Evolutionary conservation across 2,329 filamentous ascomycete genomes (phyloP), one percentile per base, ranked within the genome.

Genomic region (Colletotrichum simmondsii): DNA sequence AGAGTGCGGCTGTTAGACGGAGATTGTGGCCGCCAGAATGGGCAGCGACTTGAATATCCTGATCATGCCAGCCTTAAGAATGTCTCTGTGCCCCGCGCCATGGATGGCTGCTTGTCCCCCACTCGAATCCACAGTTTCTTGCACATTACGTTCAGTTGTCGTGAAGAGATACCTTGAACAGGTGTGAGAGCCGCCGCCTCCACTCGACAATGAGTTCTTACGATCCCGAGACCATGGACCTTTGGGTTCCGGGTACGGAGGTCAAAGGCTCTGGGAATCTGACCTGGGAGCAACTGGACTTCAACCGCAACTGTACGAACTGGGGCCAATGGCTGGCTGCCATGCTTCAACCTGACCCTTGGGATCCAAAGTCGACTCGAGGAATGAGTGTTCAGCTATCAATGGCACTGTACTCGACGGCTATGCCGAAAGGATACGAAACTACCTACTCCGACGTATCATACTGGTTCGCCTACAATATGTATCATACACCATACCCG

Each of bases 251-350:
- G 2, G 71, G 71, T 1, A 69, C 22, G 5, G 61, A 64, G 24
- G n/a, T 22, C 61, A 54, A 30, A 24, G 62, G 62, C 24, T 56
- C 49, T 4, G 53, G 19, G 12, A 64, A 70, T 35, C 12, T 72
- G 14, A 70, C 65, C 7, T 73, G 71, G 71, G 68, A 73, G 10
- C 68, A 71, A 52, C 71, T 73, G 8, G 53, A 73, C 37, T 73
- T 73, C 30, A 52, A 57, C 11, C 22, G 52, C 5, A 73, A 73
- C 12, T 73, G 71, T 52, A 58, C 68, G 11, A 37, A 65, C 10
- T 71, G 68, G 68, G 71, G 68, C 1, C 68, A 63, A 24, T 73
- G 71, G 68, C 32, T 73, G 0, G 69, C 54, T 2, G 37, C 68
- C 6, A 37, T 73, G 60, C 32, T 73, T 0, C 71, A 73, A 26